Conservation (phyloP, 768 basidiomycete species). For the Rhodocollybia butyracea region DNA sequence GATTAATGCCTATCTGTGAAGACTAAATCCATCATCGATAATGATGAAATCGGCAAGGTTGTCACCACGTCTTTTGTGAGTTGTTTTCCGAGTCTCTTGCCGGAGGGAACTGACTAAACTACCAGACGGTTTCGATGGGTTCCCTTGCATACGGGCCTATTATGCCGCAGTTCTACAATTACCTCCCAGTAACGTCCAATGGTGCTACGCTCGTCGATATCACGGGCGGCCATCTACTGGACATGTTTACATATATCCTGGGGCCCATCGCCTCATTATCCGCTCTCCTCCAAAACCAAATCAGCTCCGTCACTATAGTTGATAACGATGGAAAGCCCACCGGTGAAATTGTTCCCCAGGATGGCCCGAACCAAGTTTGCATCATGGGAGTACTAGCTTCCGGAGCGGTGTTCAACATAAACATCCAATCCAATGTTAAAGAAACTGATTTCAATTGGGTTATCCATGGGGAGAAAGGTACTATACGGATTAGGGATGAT, state of each 20-base stretch:
- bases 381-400: constrained; percentile 25
- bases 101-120: neutral
- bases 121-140: neutral
- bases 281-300: constrained; percentile 21
- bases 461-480: constrained; percentile 20
- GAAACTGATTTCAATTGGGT: constrained; percentile 26
- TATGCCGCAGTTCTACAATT: neutral
- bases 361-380: constrained; percentile 23
- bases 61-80: constrained; percentile 23
- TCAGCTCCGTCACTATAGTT: constrained; percentile 22
- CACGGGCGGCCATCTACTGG: constrained; percentile 25
- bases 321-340: constrained; percentile 22
- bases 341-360: constrained; percentile 17
- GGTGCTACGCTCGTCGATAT: constrained; percentile 25
- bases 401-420: constrained; percentile 25
- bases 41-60: constrained; percentile 28
- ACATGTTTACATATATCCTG: constrained; percentile 24
- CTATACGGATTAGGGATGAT: constrained; percentile 12
- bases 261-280: constrained; percentile 27
- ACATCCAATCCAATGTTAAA: constrained; percentile 13
- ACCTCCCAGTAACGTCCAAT: neutral
- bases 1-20: constrained; percentile 6
- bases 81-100: neutral
- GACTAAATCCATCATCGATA: constrained; percentile 28
- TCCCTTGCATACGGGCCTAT: neutral